Evolutionary conservation across 1,284 basidiomycete species (phyloP).

Genomic region (Pascua guehoae): DNA sequence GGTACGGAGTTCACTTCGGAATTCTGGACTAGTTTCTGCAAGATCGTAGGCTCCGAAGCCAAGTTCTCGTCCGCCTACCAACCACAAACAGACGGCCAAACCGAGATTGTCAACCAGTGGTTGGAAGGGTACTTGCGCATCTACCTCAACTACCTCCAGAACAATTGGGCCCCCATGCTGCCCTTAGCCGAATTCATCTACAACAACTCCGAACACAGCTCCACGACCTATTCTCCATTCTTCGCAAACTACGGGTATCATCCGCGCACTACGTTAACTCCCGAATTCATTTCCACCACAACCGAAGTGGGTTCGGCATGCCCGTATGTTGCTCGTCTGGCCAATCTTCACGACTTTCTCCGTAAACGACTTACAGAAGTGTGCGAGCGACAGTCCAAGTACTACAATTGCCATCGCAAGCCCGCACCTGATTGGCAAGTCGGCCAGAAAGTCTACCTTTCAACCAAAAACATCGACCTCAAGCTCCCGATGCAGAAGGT

Average conservation of each 20-base stretch:
- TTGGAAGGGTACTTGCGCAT: conserved; percentile 49
- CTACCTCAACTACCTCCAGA: conserved; percentile 46
- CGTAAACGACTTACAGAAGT: not conserved
- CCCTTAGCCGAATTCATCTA: conserved; percentile 53
- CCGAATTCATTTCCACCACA: no score
- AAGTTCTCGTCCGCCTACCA: conserved; percentile 45
- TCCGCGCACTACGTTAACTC: no score
- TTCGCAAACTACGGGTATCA: conserved; percentile 48
- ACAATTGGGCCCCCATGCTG: conserved; percentile 52
- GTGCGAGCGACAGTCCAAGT: conserved; percentile 7
- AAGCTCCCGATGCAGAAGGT: conserved; percentile 50
- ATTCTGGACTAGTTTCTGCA: conserved; percentile 14
- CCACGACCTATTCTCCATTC: conserved; percentile 25
- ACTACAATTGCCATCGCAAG: conserved; percentile 21
- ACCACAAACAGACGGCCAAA: conserved; percentile 54
- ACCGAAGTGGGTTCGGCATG: not conserved
- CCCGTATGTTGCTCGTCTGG: not conserved
- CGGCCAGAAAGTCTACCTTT: conserved; percentile 49
- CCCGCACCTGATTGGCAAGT: conserved; percentile 34
- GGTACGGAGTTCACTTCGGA: not conserved
- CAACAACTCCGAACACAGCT: conserved; percentile 47
- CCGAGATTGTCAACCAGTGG: conserved; percentile 51
- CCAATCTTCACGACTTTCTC: not conserved
- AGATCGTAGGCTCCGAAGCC: not conserved
- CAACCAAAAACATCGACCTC: conserved; percentile 30